Evolutionary conservation across 2,329 filamentous ascomycete species (phyloP).

Genomic region (Botrytis pseudocinerea): DNA sequence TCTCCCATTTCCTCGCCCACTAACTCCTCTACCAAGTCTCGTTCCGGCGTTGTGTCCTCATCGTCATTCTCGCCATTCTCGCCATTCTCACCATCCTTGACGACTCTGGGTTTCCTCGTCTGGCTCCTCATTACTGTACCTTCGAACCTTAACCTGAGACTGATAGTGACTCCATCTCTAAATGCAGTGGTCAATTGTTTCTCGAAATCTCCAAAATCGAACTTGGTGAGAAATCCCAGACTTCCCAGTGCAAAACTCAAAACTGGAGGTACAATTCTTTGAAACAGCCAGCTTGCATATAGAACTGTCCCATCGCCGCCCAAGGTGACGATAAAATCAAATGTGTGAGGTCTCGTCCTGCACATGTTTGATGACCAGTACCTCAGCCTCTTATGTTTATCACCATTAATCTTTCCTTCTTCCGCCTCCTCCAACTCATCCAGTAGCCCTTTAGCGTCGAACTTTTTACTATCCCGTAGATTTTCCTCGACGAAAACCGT

Average conservation of each 20-base stretch:
- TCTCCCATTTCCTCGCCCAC: slow-evolving; percentile 84
- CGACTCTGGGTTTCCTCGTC: slow-evolving; percentile 44
- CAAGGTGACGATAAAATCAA: slow-evolving; percentile 90
- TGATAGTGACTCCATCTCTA: slow-evolving; percentile 81
- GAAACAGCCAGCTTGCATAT: slow-evolving; percentile 95
- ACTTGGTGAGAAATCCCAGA: slow-evolving; percentile 93
- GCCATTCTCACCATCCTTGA: slow-evolving; percentile 31
- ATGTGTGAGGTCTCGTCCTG: slow-evolving; percentile 73
- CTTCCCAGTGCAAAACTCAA: slow-evolving; percentile 90
- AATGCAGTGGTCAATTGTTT: slow-evolving; percentile 72
- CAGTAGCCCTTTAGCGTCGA: slow-evolving; percentile 70
- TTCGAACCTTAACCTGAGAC: slow-evolving; percentile 84
- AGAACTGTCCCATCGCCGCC: slow-evolving; percentile 96
- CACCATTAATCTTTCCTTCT: slow-evolving; percentile 42
- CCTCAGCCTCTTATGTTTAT: slow-evolving; percentile 54
- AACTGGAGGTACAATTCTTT: slow-evolving; percentile 90
- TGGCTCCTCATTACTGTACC: slow-evolving; percentile 87
- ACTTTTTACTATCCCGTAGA: slow-evolving; percentile 68
- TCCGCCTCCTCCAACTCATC: slow-evolving; percentile 56
- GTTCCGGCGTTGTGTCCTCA: slow-evolving; percentile 45
- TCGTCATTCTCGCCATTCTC: slow-evolving; percentile 43
- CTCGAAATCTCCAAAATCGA: slow-evolving; percentile 79
- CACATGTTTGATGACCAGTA: slow-evolving; percentile 87
- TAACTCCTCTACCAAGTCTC: slow-evolving; percentile 85
- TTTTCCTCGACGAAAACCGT: slow-evolving; percentile 82